Evolutionary conservation across 2,329 filamentous ascomycete genomes (phyloP).

Genomic region (Paracoccidioides lutzii): DNA sequence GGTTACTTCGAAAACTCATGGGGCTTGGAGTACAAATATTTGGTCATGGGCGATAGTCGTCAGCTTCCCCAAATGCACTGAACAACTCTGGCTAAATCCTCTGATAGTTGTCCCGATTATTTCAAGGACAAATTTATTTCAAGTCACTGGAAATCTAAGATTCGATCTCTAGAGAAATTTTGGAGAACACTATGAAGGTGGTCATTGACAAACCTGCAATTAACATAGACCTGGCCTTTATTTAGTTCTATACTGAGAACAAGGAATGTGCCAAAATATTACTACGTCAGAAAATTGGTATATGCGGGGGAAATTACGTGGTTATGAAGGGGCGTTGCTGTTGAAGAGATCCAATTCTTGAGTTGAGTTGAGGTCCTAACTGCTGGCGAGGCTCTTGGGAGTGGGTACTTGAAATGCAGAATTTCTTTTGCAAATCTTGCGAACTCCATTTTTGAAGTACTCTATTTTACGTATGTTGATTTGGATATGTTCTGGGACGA

Average conservation of each 20-base stretch:
- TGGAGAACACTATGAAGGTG: slow-evolving; percentile 8
- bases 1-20: slow-evolving; percentile 9
- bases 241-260: slow-evolving; percentile 10
- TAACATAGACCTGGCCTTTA: slow-evolving; percentile 8
- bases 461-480: neutral
- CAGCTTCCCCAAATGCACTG: neutral
- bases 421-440: neutral
- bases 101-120: slow-evolving; percentile 9
- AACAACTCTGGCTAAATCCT: neutral
- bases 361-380: slow-evolving; percentile 6
- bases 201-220: slow-evolving; percentile 10
- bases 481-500: neutral
- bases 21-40: slow-evolving; percentile 10
- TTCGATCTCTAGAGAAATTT: slow-evolving; percentile 6
- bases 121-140: slow-evolving; percentile 10
- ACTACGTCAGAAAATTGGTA: slow-evolving; percentile 11
- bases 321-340: slow-evolving; percentile 12
- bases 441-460: neutral
- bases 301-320: slow-evolving; percentile 12
- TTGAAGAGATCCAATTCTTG: slow-evolving; percentile 13
- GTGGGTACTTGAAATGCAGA: slow-evolving; percentile 7
- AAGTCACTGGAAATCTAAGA: slow-evolving; percentile 11
- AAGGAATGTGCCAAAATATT: slow-evolving; percentile 7
- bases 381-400: slow-evolving; percentile 11
- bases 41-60: slow-evolving; percentile 14